These are phyloP conservation scores for Amphirosellinia nigrospora DNA, from an alignment of 495 filamentous ascomycete species.

Conservation along the genomic window DNA sequence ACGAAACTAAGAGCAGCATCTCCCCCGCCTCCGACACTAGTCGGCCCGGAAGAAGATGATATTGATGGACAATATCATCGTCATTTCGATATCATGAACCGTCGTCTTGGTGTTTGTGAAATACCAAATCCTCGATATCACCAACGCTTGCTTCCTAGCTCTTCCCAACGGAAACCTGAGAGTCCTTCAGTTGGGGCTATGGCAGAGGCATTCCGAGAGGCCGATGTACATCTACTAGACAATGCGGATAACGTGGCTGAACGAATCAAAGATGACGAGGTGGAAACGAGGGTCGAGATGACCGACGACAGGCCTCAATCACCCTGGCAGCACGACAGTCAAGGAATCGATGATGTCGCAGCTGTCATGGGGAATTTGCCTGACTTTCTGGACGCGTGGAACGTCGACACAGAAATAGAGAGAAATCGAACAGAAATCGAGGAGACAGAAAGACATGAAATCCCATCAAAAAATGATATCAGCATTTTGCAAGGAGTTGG, in stretches of 20 bases:
- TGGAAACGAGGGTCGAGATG: neutral
- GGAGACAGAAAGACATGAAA: neutral
- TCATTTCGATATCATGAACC: constrained; percentile 47
- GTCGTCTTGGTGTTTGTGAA: constrained; percentile 29
- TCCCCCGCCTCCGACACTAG: constrained; percentile 33
- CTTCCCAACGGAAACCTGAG: constrained; percentile 43
- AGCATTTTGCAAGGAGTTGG: constrained; percentile 14
- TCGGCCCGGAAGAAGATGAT: constrained; percentile 28
- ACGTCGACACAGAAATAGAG: constrained; percentile 47
- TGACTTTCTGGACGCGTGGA: constrained; percentile 49
- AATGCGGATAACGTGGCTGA: constrained; percentile 1
- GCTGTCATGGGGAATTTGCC: constrained; percentile 50
- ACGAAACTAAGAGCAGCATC: constrained; percentile 29
- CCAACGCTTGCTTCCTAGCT: constrained; percentile 45
- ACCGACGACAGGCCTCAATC: constrained; percentile 24
- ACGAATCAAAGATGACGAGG: neutral
- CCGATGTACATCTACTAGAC: constrained; percentile 28
- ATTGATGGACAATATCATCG: constrained; percentile 33
- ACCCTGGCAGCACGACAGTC: constrained; percentile 33
- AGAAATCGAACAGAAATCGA: constrained; percentile 25
- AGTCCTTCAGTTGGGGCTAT: constrained; percentile 50
- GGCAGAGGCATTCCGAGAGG: constrained; percentile 47
- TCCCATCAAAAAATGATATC: constrained; percentile 6
- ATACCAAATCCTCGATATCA: constrained; percentile 9
- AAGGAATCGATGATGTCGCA: constrained; percentile 46